Conservation (phyloP, 169 alveolate species). For the Toxoplasma gondii region DNA sequence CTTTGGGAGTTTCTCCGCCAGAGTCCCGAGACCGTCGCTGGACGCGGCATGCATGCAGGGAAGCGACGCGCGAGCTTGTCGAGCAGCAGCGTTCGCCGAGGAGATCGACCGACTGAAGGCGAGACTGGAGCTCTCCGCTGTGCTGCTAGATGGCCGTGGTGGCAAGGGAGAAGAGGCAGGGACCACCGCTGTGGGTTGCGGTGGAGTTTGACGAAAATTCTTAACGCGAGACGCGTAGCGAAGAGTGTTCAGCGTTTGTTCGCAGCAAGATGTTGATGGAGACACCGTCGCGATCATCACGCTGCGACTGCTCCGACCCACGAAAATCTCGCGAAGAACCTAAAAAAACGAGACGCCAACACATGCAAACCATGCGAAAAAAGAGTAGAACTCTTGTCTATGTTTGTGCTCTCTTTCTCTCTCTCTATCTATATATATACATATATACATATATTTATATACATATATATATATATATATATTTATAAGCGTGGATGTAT, state of each 20-base stretch:
- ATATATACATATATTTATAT: neutral
- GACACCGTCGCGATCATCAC: conserved; percentile 99
- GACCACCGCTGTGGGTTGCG: neutral
- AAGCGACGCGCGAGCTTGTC: neutral
- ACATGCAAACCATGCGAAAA: neutral
- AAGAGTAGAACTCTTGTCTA: neutral
- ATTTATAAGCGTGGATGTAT: neutral
- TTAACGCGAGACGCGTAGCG: conserved; percentile 75
- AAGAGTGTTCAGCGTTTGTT: conserved; percentile 98
- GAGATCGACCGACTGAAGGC: neutral
- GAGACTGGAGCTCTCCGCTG: neutral
- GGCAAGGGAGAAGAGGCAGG: neutral
- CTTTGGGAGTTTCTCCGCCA: no score
- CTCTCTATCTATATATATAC: conserved; percentile 74
- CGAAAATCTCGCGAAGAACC: conserved; percentile 94
- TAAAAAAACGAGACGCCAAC: neutral
- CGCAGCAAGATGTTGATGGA: conserved; percentile 96
- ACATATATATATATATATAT: neutral
- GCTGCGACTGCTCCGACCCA: conserved; percentile 94
- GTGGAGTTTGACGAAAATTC: conserved; percentile 60
- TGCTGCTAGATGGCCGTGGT: neutral
- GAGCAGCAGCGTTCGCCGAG: neutral
- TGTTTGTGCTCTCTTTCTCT: no score
- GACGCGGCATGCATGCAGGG: neutral
- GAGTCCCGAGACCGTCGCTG: no score